Base-by-base conservation (phyloP, 345 rosid species). In the Isatis tinctoria region DNA sequence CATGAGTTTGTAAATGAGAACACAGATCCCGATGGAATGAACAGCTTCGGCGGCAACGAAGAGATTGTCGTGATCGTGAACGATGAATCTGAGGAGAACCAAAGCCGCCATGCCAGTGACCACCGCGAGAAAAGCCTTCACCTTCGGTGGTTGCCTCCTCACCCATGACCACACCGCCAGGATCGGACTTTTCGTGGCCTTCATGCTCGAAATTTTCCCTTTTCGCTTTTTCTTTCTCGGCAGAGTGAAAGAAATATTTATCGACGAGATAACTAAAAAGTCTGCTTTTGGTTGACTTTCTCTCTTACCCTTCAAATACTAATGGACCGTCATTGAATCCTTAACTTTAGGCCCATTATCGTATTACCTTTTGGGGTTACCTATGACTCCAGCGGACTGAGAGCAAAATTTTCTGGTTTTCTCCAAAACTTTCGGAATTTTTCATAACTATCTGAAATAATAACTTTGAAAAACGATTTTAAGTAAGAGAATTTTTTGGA, bases 11-110 rank as follows among this genome's bases (percentile, higher is more conserved):
- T 95, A 95, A 26, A 92, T 95, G 36, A 95, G 96, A 59, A 95
- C 96, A 58, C 84, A 81, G 83, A 96, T 96, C 70, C 99, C 99
- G 13, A 96, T 81, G 32, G 98, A 92, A 81, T 96, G 99, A 13
- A 92, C 97, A 22, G 97, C 97, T 87, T 96, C 98, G 5, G 99
- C 94, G 33, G 99, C 99, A 10, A 92, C 97, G 72, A 96, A 96
- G 78, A 96, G 99, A 73, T 92, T 96, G 73, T 96, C 99, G 72
- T 96, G 99, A 65, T 96, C 99, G 79, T 90, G 88, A 13, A 96
- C 99, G 65, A 96, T 87, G 90, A 79, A 90, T 60, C 99, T 85
- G 78, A 96, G 98, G 12, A 92, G 68, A 43, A 90, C 94, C 54
- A 96, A 81, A 24, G 99, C 88, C 3, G 90, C 85, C 94, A 96